Percentiles rank a stretch among this genome's conserved stretches.
These are phyloP conservation scores for Tephrocybe rancida DNA, from an alignment of 768 basidiomycete species.

Conservation along the genomic window DNA sequence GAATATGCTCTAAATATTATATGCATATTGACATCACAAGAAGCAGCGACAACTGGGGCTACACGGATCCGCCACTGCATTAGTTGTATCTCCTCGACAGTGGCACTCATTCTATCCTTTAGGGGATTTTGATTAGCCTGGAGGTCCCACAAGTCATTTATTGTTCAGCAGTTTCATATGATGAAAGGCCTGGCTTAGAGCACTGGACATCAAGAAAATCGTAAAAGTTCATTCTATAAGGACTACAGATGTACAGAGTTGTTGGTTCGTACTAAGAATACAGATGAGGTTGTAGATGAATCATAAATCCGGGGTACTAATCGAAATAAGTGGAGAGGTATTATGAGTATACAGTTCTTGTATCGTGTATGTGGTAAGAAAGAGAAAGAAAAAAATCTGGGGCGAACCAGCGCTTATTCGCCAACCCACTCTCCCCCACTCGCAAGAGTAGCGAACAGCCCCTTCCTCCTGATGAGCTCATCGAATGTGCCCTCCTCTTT, in stretches of 20 bases:
- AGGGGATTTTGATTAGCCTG: too few relatives aligned
- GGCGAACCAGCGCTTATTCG: constrained; percentile 14
- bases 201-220: too few relatives aligned
- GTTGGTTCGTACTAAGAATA: constrained; percentile 12
- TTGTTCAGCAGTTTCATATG: too few relatives aligned
- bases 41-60: too few relatives aligned
- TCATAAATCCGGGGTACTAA: constrained; percentile 11
- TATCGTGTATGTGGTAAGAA: background rate
- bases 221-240: constrained; percentile 11
- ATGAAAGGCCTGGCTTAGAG: too few relatives aligned
- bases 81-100: too few relatives aligned
- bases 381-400: constrained; percentile 3
- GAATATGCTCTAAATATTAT: too few relatives aligned
- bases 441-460: constrained; percentile 78
- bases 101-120: too few relatives aligned
- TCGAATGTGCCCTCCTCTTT: constrained; percentile 82
- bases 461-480: constrained; percentile 63
- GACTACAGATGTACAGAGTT: constrained; percentile 4
- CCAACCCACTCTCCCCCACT: constrained; percentile 52
- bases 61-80: too few relatives aligned
- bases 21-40: too few relatives aligned
- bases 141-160: too few relatives aligned
- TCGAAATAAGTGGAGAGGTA: constrained; percentile 7
- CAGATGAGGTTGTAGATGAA: constrained; percentile 8
- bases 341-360: background rate